Conservation (phyloP, 495 filamentous ascomycete species). For the Glutinoglossum americanum region DNA sequence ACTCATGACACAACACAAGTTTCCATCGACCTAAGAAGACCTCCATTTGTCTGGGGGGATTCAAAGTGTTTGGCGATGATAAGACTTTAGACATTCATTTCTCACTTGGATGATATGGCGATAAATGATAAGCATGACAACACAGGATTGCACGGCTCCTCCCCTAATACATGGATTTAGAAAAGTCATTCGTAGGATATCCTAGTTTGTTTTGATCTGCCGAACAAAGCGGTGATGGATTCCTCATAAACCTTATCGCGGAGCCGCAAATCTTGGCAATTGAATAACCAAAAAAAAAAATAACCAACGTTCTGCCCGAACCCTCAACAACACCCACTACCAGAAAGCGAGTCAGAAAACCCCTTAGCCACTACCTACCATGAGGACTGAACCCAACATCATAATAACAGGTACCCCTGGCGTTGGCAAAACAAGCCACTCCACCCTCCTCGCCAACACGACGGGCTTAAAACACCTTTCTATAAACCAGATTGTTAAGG, state of each 20-base stretch:
- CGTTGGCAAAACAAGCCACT: conserved; percentile 83
- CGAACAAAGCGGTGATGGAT: neutral
- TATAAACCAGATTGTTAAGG: conserved; percentile 82
- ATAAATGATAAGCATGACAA: neutral
- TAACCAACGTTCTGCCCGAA: too few species aligned
- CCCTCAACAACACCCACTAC: neutral
- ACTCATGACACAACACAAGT: neutral
- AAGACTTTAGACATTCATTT: neutral
- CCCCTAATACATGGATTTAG: neutral
- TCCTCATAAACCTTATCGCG: too few species aligned
- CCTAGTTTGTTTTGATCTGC: too few species aligned
- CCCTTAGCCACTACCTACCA: neutral
- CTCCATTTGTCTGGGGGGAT: neutral
- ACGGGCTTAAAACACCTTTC: conserved; percentile 61
- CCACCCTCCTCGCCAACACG: conserved; percentile 48
- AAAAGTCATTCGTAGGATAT: neutral
- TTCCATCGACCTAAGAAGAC: neutral
- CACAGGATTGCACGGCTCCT: neutral
- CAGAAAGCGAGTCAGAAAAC: neutral
- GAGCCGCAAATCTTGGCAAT: neutral
- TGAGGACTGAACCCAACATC: conserved; percentile 55
- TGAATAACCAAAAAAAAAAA: too few species aligned
- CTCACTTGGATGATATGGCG: neutral
- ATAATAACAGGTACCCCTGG: conserved; percentile 91
- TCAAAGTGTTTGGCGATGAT: neutral